phyloP scores from a whole-genome alignment of 208 protist species.

The Leishmania amazonensis region DNA sequence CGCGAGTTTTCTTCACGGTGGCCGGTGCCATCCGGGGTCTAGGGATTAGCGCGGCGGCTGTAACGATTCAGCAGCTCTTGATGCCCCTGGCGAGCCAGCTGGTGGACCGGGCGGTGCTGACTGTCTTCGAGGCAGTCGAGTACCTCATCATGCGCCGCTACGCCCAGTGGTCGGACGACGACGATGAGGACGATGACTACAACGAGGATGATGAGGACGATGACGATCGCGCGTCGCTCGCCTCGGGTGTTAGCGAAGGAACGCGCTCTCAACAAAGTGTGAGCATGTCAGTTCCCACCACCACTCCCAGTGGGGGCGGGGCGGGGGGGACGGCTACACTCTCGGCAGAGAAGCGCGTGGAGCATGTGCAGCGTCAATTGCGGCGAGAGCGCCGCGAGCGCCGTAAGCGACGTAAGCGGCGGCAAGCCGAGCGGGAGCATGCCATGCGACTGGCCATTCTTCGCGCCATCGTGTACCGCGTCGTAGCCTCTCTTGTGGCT shows the following conservation, averaged over 20 bases:
- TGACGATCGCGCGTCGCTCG: slow-evolving; percentile 16
- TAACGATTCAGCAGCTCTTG: slow-evolving; percentile 54
- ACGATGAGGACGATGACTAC: slow-evolving; percentile 37
- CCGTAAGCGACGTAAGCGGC: slow-evolving; percentile 23
- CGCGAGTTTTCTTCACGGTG: slow-evolving; percentile 39
- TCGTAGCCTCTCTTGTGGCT: slow-evolving; percentile 54
- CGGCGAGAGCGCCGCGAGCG: slow-evolving; percentile 17
- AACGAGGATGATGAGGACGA: slow-evolving; percentile 19
- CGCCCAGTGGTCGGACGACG: slow-evolving; percentile 38
- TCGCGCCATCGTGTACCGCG: slow-evolving; percentile 80
- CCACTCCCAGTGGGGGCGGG: background rate
- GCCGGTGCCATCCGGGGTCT: slow-evolving; percentile 39
- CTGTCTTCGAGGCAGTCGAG: slow-evolving; percentile 63
- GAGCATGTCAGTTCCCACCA: background rate
- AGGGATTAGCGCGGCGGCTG: slow-evolving; percentile 33
- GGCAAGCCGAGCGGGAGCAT: slow-evolving; percentile 28
- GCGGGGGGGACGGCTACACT: background rate
- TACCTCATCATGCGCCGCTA: slow-evolving; percentile 84
- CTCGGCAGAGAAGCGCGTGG: slow-evolving; percentile 25
- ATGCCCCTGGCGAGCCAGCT: slow-evolving; percentile 55
- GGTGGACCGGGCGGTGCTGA: slow-evolving; percentile 68
- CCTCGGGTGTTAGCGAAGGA: slow-evolving; percentile 17
- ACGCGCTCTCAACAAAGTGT: slow-evolving; percentile 12
- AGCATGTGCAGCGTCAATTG: slow-evolving; percentile 22
- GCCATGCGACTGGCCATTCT: slow-evolving; percentile 47